These are phyloP conservation scores for Sporothrix curviconia DNA, from an alignment of 2,329 filamentous ascomycete species.

Conservation along the genomic window DNA sequence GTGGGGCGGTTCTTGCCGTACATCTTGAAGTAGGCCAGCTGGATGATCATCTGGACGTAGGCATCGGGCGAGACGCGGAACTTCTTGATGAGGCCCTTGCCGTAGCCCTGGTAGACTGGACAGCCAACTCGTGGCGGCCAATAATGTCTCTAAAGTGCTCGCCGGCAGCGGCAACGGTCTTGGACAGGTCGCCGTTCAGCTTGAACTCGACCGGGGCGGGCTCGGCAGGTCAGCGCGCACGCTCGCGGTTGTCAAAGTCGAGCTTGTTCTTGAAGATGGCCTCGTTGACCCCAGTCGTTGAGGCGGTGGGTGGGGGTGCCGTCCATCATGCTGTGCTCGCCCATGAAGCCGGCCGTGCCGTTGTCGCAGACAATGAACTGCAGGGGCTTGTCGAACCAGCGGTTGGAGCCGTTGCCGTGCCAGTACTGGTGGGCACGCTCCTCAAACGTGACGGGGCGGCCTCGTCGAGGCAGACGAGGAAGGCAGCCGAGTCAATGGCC, in stretches of 20 bases:
- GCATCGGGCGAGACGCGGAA: constrained; percentile 98
- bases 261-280: constrained; percentile 92
- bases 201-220: constrained; percentile 73
- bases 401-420: constrained; percentile 93
- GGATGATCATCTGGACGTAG: constrained; percentile 97
- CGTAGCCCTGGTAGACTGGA: constrained; percentile 95
- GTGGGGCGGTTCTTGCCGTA: constrained; percentile 96
- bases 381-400: constrained; percentile 96
- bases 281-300: constrained; percentile 88
- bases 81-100: constrained; percentile 98
- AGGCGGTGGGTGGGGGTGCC: constrained; percentile 94
- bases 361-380: constrained; percentile 99
- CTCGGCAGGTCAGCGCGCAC: constrained; percentile 76
- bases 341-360: constrained; percentile 93
- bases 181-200: constrained; percentile 64
- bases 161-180: constrained; percentile 71
- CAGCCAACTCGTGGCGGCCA: constrained; percentile 78
- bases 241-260: constrained; percentile 70
- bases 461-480: constrained; percentile 89
- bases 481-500: constrained; percentile 80
- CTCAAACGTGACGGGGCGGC: constrained; percentile 82
- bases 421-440: constrained; percentile 95
- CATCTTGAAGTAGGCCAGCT: constrained; percentile 98
- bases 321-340: constrained; percentile 99
- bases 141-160: constrained; percentile 78